Percentiles rank a stretch among this genome's conserved stretches.
Conservation (phyloP, 176 grass and related monocot species). For the Microstegium vimineum region DNA sequence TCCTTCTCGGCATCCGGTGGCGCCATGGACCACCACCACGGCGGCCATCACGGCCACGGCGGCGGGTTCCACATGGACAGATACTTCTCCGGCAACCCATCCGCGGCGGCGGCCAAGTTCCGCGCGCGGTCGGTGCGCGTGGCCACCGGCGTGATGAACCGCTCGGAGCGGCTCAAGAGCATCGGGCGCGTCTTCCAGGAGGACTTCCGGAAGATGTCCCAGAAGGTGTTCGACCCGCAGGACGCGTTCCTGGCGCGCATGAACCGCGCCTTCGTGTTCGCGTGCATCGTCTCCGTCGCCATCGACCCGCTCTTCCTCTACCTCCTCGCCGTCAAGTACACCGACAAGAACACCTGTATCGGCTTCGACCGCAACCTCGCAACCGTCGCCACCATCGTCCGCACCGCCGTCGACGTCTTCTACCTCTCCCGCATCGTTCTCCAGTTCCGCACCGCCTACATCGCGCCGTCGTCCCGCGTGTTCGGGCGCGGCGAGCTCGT, state of each 20-base stretch:
- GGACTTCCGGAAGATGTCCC: constrained; percentile 49
- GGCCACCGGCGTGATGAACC: constrained; percentile 46
- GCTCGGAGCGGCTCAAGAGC: constrained; percentile 50
- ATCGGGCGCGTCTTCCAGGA: constrained; percentile 71
- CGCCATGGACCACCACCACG: too few species aligned
- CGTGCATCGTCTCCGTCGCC: constrained; percentile 62
- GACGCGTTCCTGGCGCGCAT: constrained; percentile 65
- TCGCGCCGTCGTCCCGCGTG: constrained; percentile 80
- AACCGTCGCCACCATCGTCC: constrained; percentile 29
- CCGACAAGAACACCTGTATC: constrained; percentile 42
- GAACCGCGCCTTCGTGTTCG: constrained; percentile 59
- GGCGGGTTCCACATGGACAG: constrained; percentile 45
- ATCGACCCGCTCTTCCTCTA: constrained; percentile 86
- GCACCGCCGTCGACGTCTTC: constrained; percentile 60
- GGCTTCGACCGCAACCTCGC: constrained; percentile 56
- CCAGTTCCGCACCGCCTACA: constrained; percentile 78
- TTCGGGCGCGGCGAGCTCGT: constrained; percentile 93
- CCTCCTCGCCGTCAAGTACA: constrained; percentile 41
- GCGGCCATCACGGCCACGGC: neutral
- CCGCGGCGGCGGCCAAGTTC: constrained; percentile 8
- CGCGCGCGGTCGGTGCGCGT: constrained; percentile 43
- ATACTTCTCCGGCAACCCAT: constrained; percentile 25
- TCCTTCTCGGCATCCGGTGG: too few species aligned
- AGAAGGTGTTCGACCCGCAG: constrained; percentile 82
- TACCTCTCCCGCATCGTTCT: constrained; percentile 65